Conservation (phyloP, 2,329 filamentous ascomycete species). For the Pyricularia sp. region DNA sequence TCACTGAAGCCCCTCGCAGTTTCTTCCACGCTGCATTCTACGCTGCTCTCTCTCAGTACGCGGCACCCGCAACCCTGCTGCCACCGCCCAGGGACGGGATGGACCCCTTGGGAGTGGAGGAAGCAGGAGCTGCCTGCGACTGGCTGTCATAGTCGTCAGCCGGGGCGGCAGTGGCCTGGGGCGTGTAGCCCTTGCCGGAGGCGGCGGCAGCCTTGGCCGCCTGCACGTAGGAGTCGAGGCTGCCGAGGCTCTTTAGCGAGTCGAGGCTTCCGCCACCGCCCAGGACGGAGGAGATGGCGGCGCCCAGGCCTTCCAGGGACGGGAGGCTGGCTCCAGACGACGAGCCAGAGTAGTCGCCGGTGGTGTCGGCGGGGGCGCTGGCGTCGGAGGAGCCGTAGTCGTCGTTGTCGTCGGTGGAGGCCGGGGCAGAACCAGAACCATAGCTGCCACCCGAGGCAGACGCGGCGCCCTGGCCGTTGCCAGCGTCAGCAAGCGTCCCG, state of each 20-base stretch:
- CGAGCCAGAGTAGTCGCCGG: too few relatives aligned
- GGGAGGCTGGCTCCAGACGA: background rate
- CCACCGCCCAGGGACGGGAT: background rate
- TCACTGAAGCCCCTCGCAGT: too few relatives aligned
- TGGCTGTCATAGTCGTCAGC: background rate
- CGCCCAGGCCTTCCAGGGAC: background rate
- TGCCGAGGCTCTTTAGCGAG: background rate
- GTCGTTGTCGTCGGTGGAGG: too few relatives aligned
- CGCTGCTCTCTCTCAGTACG: too few relatives aligned
- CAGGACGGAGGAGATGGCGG: background rate
- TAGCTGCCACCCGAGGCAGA: background rate
- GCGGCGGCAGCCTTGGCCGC: background rate
- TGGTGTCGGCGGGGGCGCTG: background rate
- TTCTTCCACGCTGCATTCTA: background rate
- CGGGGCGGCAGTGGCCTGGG: background rate
- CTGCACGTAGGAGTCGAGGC: background rate
- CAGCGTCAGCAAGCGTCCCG: background rate
- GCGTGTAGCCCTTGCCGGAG: too few relatives aligned
- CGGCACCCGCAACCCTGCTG: background rate
- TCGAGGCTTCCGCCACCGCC: too few relatives aligned
- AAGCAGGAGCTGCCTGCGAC: background rate
- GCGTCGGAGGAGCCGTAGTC: background rate
- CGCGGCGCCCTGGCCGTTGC: too few relatives aligned
- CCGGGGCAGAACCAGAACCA: too few relatives aligned
- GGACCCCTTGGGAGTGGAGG: too few relatives aligned